phyloP scores from a whole-genome alignment of 805 yeast genomes.

The Myxozyma udenii region DNA sequence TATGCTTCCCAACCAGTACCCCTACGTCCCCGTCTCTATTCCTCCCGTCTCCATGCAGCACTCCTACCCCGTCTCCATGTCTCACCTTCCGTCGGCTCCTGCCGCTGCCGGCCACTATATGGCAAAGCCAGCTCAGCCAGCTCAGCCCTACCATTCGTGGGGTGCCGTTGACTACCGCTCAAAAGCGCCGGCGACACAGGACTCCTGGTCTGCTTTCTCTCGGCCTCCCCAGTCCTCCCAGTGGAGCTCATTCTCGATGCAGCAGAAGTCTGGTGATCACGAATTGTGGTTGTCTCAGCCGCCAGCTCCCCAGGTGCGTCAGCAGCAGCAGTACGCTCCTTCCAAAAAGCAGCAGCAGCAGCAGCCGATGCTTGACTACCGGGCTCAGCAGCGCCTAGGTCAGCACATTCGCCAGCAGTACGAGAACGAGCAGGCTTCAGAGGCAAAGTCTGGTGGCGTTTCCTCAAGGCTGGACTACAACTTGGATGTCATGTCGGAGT shows the following conservation, averaged over 20 bases:
- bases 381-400: not conserved
- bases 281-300: not conserved
- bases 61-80: not conserved
- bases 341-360: not conserved
- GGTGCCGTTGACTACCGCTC: not conserved
- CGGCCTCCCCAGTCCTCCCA: not conserved
- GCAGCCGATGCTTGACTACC: not conserved
- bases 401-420: not conserved
- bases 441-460: conserved; percentile 61
- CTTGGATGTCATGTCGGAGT: conserved; percentile 71
- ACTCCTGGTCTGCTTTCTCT: not conserved
- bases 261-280: not conserved
- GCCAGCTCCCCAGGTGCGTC: not conserved
- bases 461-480: conserved; percentile 76
- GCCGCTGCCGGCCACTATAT: not conserved
- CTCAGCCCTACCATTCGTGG: not conserved
- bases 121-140: conserved; percentile 5
- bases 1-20: not conserved
- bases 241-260: not conserved
- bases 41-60: not conserved
- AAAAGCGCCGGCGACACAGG: not conserved
- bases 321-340: not conserved
- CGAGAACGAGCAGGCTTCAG: not conserved
- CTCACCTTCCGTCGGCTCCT: not conserved
- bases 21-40: conserved; percentile 5